These are phyloP conservation scores for Aspergillus incahuasiensis DNA, from an alignment of 495 filamentous ascomycete species.

Conservation along the genomic window DNA sequence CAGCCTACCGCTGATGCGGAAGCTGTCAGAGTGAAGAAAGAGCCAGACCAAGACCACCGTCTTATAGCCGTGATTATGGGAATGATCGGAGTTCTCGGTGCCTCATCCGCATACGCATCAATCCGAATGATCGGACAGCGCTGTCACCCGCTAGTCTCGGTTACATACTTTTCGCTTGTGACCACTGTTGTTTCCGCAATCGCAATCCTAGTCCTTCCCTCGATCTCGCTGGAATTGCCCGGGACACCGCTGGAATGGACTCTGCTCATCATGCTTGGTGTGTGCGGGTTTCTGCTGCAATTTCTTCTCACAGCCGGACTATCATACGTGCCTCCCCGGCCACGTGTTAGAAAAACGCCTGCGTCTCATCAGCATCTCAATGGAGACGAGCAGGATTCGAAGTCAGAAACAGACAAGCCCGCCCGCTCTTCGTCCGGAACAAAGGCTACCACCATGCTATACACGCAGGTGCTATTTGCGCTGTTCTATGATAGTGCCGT, in stretches of 20 bases:
- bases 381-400: background rate
- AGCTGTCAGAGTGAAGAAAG: slow-evolving; percentile 13
- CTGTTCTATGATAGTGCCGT: slow-evolving; percentile 74
- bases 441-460: slow-evolving; percentile 83
- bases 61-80: slow-evolving; percentile 68
- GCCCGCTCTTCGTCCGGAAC: slow-evolving; percentile 38
- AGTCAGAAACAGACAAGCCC: slow-evolving; percentile 17
- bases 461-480: slow-evolving; percentile 90
- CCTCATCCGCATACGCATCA: slow-evolving; percentile 69
- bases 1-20: slow-evolving; percentile 8
- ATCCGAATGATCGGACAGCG: slow-evolving; percentile 82
- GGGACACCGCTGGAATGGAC: slow-evolving; percentile 60
- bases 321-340: slow-evolving; percentile 51
- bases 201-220: slow-evolving; percentile 54
- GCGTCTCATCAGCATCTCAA: background rate
- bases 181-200: slow-evolving; percentile 62
- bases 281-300: slow-evolving; percentile 82
- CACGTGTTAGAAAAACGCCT: slow-evolving; percentile 21
- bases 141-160: slow-evolving; percentile 77
- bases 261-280: slow-evolving; percentile 62
- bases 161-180: slow-evolving; percentile 78
- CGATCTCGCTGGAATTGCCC: slow-evolving; percentile 62
- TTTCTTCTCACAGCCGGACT: slow-evolving; percentile 81
- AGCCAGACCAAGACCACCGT: slow-evolving; percentile 54
- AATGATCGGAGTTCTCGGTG: slow-evolving; percentile 76